Percentiles rank a stretch among this genome's conserved stretches.
These are phyloP conservation scores for Colletotrichum gloeosporioides DNA, from an alignment of 2,329 filamentous ascomycete species.

Conservation along the genomic window DNA sequence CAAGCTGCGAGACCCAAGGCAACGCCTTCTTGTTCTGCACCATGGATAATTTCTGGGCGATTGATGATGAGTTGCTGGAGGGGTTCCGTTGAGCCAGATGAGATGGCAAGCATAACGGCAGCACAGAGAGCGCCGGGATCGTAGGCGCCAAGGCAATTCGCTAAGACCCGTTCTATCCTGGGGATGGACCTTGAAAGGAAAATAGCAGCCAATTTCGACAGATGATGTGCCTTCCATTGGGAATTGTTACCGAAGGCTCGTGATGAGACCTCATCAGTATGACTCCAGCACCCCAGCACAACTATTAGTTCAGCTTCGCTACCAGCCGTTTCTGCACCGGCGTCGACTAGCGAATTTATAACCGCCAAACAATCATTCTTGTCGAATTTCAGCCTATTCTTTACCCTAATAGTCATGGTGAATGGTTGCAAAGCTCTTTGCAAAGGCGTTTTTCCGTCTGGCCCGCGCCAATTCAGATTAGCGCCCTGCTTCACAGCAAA, in stretches of 20 bases:
- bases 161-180: accelerated
- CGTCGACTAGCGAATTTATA: accelerated
- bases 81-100: accelerated
- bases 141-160: accelerated
- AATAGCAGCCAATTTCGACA: accelerated
- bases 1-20: neutral
- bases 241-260: too few species aligned
- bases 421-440: neutral
- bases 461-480: accelerated
- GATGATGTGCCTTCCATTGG: too few species aligned
- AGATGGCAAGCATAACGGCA: neutral
- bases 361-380: neutral
- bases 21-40: accelerated
- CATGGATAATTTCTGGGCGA: accelerated
- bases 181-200: neutral
- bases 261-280: neutral
- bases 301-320: accelerated
- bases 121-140: neutral
- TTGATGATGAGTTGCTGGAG: accelerated
- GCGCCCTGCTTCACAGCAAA: accelerated
- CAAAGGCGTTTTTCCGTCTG: accelerated
- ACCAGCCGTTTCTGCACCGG: neutral
- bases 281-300: accelerated
- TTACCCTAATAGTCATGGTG: too few species aligned
- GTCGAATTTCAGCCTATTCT: too few species aligned